A percentile compares a stretch with the other conserved stretches of the same genome.
These are phyloP conservation scores for Pyrenophora seminiperda DNA, from an alignment of 2,329 filamentous ascomycete species.

Conservation along the genomic window DNA sequence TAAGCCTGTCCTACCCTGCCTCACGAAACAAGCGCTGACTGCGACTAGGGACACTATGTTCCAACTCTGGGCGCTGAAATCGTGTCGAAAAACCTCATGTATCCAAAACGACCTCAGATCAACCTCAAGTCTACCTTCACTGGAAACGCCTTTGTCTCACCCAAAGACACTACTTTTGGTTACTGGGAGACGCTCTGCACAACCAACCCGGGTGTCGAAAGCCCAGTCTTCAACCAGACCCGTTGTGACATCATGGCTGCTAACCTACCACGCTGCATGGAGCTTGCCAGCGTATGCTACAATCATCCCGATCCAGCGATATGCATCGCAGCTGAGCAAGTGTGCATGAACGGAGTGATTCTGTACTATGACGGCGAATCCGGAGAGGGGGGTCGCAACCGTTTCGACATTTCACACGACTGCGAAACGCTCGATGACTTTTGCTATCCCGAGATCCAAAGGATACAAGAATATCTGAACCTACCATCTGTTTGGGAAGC, in stretches of 20 bases:
- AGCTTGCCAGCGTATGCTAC: constrained; percentile 50
- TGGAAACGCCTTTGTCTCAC: constrained; percentile 55
- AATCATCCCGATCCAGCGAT: constrained; percentile 50
- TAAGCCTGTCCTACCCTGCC: constrained; percentile 28
- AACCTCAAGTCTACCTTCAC: constrained; percentile 54
- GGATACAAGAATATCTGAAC: constrained; percentile 44
- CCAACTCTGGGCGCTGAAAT: constrained; percentile 54
- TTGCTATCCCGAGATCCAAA: constrained; percentile 45
- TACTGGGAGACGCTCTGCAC: constrained; percentile 57
- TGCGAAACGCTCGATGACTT: constrained; percentile 46
- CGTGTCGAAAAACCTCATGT: constrained; percentile 51
- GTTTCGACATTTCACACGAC: constrained; percentile 52
- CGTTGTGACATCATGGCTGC: constrained; percentile 55
- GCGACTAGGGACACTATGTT: constrained; percentile 54
- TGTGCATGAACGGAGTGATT: constrained; percentile 50
- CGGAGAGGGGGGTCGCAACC: constrained; percentile 48
- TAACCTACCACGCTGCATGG: constrained; percentile 54
- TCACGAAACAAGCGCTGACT: not conserved
- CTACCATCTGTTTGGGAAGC: constrained; percentile 40
- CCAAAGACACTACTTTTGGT: constrained; percentile 49
- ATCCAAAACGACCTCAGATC: constrained; percentile 50
- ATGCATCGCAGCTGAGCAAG: constrained; percentile 44
- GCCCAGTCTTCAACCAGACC: constrained; percentile 53
- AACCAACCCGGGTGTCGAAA: constrained; percentile 51
- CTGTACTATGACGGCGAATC: constrained; percentile 51